Conservation (phyloP, 2,329 filamentous ascomycete species). For the Tolypocladium amazonense region DNA sequence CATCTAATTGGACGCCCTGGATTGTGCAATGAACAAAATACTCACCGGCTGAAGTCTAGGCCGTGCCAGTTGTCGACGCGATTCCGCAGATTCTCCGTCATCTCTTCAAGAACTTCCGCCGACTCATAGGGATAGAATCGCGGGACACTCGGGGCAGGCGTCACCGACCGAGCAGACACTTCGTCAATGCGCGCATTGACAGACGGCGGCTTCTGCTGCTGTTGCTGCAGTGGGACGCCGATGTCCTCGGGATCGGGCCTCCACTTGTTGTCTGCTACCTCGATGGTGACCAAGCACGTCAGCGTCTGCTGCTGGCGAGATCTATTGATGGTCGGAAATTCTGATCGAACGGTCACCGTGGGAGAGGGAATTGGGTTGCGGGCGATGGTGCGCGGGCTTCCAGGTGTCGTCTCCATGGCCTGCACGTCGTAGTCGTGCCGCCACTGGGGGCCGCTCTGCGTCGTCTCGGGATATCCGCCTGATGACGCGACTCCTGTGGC, state of each 20-base stretch:
- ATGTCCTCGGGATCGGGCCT: constrained; percentile 74
- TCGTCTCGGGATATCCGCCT: constrained; percentile 68
- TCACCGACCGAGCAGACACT: constrained; percentile 43
- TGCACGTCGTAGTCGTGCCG: constrained; percentile 93
- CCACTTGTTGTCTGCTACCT: constrained; percentile 91
- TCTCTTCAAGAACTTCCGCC: constrained; percentile 66
- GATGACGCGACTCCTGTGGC: constrained; percentile 65
- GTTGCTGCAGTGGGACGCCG: constrained; percentile 36
- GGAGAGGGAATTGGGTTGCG: constrained; percentile 87
- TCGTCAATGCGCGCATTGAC: constrained; percentile 38
- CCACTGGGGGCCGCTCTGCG: constrained; percentile 57
- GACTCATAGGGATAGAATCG: constrained; percentile 65
- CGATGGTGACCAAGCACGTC: constrained; percentile 87
- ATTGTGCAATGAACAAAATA: neutral
- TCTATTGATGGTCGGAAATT: constrained; percentile 87
- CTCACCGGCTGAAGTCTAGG: constrained; percentile 72
- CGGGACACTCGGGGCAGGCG: constrained; percentile 45
- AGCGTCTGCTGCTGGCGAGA: constrained; percentile 91
- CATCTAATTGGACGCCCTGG: neutral
- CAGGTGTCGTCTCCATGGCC: constrained; percentile 81
- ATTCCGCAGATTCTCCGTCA: constrained; percentile 72
- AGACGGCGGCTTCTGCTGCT: constrained; percentile 28
- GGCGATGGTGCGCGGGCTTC: constrained; percentile 58
- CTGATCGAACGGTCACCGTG: constrained; percentile 86
- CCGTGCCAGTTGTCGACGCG: constrained; percentile 99